phyloP scores from a whole-genome alignment of 1,139 yeast genomes.

The Yamadazyma atlantica region DNA sequence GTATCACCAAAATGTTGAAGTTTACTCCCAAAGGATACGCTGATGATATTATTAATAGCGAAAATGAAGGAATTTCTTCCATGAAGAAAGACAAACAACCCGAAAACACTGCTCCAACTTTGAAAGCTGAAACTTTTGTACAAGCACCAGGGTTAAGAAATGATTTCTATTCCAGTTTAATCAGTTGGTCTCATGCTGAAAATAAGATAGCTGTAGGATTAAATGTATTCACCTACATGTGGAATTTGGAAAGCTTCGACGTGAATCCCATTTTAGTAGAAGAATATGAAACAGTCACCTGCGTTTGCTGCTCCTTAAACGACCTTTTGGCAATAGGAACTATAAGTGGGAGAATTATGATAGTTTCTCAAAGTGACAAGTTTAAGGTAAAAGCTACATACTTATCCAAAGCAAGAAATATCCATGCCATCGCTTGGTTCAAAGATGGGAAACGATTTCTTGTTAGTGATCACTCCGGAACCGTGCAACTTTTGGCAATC shows the following conservation, averaged over 20 bases:
- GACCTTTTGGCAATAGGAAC: conserved; percentile 58
- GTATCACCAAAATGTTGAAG: not conserved
- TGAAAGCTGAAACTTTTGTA: conserved; percentile 18
- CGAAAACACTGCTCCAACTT: too few species aligned
- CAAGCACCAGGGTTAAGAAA: conserved; percentile 78
- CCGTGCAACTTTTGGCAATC: conserved; percentile 47
- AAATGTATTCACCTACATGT: conserved; percentile 57
- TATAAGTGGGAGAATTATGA: conserved; percentile 24
- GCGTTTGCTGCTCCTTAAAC: conserved; percentile 52
- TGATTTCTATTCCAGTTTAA: conserved; percentile 77
- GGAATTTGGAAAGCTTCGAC: conserved; percentile 54
- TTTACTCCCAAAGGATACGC: not conserved
- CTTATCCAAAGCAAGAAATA: conserved; percentile 29
- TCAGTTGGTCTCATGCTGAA: conserved; percentile 66
- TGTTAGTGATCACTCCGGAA: conserved; percentile 73
- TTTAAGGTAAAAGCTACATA: conserved; percentile 2
- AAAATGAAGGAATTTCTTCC: not conserved
- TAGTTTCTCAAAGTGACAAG: conserved; percentile 21
- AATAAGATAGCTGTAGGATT: conserved; percentile 70
- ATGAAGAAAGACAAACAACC: too few species aligned
- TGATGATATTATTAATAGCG: not conserved
- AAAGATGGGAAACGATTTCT: conserved; percentile 44
- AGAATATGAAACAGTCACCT: conserved; percentile 48
- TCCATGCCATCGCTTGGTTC: conserved; percentile 68
- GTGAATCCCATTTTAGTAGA: conserved; percentile 30